Conservation (phyloP, 192 early-diverging fungal genomes). For the Entophlyctis helioformis region DNA sequence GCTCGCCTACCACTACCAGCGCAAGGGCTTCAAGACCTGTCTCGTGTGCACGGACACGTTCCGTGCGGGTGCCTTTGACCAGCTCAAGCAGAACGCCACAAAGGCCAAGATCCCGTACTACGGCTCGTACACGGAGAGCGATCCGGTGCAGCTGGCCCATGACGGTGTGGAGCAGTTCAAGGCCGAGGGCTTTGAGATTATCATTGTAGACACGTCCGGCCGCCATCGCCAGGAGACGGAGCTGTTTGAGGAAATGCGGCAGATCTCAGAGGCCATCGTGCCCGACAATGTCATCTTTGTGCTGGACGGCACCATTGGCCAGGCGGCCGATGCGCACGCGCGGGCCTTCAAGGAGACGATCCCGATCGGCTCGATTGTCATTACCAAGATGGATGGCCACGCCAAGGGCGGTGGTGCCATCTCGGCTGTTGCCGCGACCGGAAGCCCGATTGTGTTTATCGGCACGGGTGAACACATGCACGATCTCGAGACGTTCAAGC, state of each 20-base stretch:
- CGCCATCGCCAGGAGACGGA: slow-evolving; percentile 90
- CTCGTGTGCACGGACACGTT: slow-evolving; percentile 94
- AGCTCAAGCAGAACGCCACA: slow-evolving; percentile 95
- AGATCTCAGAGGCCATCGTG: slow-evolving; percentile 74
- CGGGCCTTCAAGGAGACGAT: slow-evolving; percentile 85
- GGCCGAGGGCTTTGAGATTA: slow-evolving; percentile 86
- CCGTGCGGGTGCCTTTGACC: slow-evolving; percentile 96
- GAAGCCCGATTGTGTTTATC: slow-evolving; percentile 88
- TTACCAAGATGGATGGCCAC: slow-evolving; percentile 97
- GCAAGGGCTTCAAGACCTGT: slow-evolving; percentile 88
- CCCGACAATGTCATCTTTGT: slow-evolving; percentile 92
- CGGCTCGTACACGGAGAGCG: slow-evolving; percentile 83
- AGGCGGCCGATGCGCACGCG: slow-evolving; percentile 89
- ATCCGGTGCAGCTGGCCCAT: slow-evolving; percentile 79
- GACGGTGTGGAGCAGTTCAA: slow-evolving; percentile 93
- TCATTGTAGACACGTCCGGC: slow-evolving; percentile 97
- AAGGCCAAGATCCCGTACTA: slow-evolving; percentile 97
- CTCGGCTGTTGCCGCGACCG: slow-evolving; percentile 90
- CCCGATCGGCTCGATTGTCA: slow-evolving; percentile 88
- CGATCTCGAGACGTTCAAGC: slow-evolving; percentile 80
- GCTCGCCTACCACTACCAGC: slow-evolving; percentile 79
- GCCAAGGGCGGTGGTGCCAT: slow-evolving; percentile 98
- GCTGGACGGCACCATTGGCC: slow-evolving; percentile 97
- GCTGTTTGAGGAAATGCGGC: slow-evolving; percentile 92
- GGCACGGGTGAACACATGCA: slow-evolving; percentile 96